Percentiles rank a stretch among this genome's conserved stretches.
Conservation (phyloP, 2,329 filamentous ascomycete genomes). For the Mycosphaerelloides madeirae region DNA sequence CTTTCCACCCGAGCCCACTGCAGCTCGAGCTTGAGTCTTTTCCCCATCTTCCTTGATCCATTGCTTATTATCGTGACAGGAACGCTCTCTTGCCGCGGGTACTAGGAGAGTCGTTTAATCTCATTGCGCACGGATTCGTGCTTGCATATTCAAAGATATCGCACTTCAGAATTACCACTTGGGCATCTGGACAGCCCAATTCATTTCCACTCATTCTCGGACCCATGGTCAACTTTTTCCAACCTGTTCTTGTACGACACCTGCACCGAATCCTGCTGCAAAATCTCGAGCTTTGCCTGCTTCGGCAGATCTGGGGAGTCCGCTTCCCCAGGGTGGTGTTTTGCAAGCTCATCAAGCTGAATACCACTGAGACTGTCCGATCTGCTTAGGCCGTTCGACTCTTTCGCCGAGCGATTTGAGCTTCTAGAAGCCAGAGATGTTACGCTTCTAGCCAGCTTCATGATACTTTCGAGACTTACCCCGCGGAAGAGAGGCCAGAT, state of each 20-base stretch:
- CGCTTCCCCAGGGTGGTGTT: neutral
- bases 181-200: too few species aligned
- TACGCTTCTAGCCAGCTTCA: conserved; percentile 1
- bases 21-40: too few species aligned
- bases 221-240: too few species aligned
- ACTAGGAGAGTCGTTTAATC: too few species aligned
- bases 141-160: too few species aligned
- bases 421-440: conserved; percentile 1
- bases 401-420: neutral
- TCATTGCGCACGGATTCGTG: too few species aligned
- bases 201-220: too few species aligned
- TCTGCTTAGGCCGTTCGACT: neutral
- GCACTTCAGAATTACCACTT: too few species aligned
- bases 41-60: too few species aligned
- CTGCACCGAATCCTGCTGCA: conserved; percentile 1
- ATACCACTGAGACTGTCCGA: neutral
- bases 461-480: neutral
- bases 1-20: too few species aligned
- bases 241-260: neutral
- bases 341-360: conserved; percentile 1
- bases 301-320: neutral
- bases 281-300: neutral
- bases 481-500: neutral
- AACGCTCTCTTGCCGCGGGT: too few species aligned
- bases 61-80: too few species aligned